Conservation (phyloP, 495 filamentous ascomycete genomes). For the Hypoxylon trugodes region DNA sequence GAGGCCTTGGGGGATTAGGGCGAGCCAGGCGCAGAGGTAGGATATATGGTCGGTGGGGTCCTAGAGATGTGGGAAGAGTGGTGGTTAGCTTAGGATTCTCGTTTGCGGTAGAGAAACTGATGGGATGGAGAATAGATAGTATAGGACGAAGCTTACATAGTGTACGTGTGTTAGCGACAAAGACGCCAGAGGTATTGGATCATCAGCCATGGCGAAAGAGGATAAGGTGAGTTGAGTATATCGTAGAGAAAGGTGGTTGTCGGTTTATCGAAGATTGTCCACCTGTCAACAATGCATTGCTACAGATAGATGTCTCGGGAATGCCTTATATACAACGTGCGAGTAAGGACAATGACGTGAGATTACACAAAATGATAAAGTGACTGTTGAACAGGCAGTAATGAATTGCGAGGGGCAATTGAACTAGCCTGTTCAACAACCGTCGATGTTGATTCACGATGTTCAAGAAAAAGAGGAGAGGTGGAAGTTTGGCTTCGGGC, state of each 20-base stretch:
- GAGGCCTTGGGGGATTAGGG: slow-evolving; percentile 89
- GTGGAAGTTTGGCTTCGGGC: slow-evolving; percentile 1
- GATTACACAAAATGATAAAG: neutral
- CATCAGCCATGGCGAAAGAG: slow-evolving; percentile 59
- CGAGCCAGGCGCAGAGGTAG: slow-evolving; percentile 88
- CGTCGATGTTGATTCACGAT: slow-evolving; percentile 5
- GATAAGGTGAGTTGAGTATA: neutral
- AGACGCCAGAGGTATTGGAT: slow-evolving; percentile 78
- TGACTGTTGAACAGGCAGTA: neutral
- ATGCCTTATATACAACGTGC: neutral
- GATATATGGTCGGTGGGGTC: slow-evolving; percentile 87
- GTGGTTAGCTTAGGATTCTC: slow-evolving; percentile 22
- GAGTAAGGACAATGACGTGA: neutral
- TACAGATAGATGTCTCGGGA: neutral
- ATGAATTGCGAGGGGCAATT: neutral
- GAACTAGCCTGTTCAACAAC: slow-evolving; percentile 4
- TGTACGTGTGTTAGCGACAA: slow-evolving; percentile 94
- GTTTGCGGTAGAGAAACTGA: slow-evolving; percentile 2
- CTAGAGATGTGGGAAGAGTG: slow-evolving; percentile 53
- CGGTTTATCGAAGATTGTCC: neutral
- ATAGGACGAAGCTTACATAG: slow-evolving; percentile 75
- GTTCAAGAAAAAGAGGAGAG: slow-evolving; percentile 11
- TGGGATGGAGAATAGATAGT: neutral
- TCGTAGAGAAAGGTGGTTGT: neutral
- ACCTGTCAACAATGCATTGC: slow-evolving; percentile 14